Base-by-base conservation (phyloP, 2,329 filamentous ascomycete species). In the Alternaria postmessia region DNA sequence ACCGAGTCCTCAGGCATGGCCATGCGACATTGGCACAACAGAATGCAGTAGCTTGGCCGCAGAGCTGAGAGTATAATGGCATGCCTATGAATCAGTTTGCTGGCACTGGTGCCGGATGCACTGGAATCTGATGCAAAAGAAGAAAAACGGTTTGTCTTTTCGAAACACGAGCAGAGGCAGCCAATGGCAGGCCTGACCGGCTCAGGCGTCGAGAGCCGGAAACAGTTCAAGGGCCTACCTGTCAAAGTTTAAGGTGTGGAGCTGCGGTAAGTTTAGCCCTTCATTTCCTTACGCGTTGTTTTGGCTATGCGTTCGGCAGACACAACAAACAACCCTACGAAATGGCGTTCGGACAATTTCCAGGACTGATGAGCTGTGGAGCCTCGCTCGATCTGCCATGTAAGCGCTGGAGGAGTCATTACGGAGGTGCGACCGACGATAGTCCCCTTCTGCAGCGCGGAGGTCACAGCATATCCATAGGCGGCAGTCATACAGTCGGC, bases 281-380 rank as follows among this genome's bases (percentile, higher is more conserved):
- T 75, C 74, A 77, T 77, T 75, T 77, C 72, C 65, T 67, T 59
- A 71, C 75, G 75, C 75, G 74, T 77, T 77, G 75, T 78, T 78
- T 75, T 64, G 62, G 56, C 63, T 62, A 62, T 66, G 65, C 59
- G 57, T 47, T 58, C 52, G 64, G 53, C 30, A 63, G 59, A 65
- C 68, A 72, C 57, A 72, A 73, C 67, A 73, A 67, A 70, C 65
- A 67, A 57, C 32, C 34, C 11, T 46, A 42, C 28, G 34, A 34
- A 51, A 32, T 7, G 28, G 36, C 36, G 48, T 30, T 38, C 48
- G 48, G 55, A 38, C 22, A 28, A 57, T 53, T 44, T 30, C 16
- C 41, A 30, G 16, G 28, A 43, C 46, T 43, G 44, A 59, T 38
- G 44, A 54, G 34, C 42, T 57, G 57, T 55, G 55, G 51, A 18